These are phyloP conservation scores for Cudoniella acicularis DNA, from an alignment of 495 filamentous ascomycete species.

Conservation along the genomic window DNA sequence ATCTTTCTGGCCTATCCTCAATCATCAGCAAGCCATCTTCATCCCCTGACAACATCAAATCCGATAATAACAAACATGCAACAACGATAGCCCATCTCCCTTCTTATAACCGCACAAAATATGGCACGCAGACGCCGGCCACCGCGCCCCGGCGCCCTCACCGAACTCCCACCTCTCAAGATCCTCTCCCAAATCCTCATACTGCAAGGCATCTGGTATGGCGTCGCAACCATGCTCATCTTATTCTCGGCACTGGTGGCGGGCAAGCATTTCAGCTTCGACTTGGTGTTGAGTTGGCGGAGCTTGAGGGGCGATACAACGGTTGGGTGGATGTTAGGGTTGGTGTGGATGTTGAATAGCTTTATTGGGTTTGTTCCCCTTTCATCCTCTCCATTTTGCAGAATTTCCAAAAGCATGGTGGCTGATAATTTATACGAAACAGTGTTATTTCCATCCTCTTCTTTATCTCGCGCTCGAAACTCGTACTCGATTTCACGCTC, in stretches of 20 bases:
- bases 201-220: slow-evolving; percentile 85
- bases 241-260: slow-evolving; percentile 86
- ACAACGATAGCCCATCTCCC: slow-evolving; percentile 5
- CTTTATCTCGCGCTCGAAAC: slow-evolving; percentile 80
- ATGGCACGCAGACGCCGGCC: slow-evolving; percentile 67
- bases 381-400: slow-evolving; percentile 5
- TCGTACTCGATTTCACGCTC: slow-evolving; percentile 89
- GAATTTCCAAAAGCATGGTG: too few species aligned
- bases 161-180: slow-evolving; percentile 77
- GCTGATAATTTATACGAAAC: slow-evolving; percentile 20
- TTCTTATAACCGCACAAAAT: background rate
- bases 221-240: slow-evolving; percentile 66
- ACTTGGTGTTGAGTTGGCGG: slow-evolving; percentile 76
- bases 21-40: background rate
- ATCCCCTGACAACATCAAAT: slow-evolving; percentile 1
- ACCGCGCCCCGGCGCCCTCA: slow-evolving; percentile 71
- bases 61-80: slow-evolving; percentile 4
- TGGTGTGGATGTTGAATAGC: slow-evolving; percentile 81
- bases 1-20: background rate
- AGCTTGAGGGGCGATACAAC: slow-evolving; percentile 85
- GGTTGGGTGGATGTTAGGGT: slow-evolving; percentile 83
- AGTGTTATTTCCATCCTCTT: slow-evolving; percentile 76
- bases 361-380: slow-evolving; percentile 63
- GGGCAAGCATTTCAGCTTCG: slow-evolving; percentile 64
- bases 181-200: slow-evolving; percentile 83